Conservation (phyloP, 805 yeast genomes). For the Starmerella stellata region DNA sequence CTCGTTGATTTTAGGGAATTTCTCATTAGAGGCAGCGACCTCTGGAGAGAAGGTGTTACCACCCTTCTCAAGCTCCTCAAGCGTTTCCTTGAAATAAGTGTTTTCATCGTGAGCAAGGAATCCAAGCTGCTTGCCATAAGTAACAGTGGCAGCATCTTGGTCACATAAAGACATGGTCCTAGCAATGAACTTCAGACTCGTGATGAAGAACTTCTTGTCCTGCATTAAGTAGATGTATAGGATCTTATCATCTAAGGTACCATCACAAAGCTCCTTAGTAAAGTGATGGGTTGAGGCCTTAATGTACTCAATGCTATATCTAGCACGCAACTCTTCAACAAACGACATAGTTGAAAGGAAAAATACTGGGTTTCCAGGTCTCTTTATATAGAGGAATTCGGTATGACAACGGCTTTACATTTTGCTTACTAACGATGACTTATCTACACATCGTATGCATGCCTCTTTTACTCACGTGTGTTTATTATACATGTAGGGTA, state of each 20-base stretch:
- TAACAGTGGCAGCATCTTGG: not conserved
- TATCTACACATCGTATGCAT: not conserved
- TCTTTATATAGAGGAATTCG: not conserved
- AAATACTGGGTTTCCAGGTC: not conserved
- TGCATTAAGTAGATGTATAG: conserved; percentile 7
- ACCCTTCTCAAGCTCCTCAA: conserved; percentile 1
- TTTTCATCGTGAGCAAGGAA: conserved; percentile 6
- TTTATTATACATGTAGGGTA: no score
- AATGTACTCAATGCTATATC: not conserved
- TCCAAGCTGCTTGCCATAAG: conserved; percentile 9
- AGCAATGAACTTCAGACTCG: conserved; percentile 3
- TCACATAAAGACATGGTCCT: conserved; percentile 8
- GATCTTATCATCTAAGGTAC: conserved; percentile 4
- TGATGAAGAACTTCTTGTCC: conserved; percentile 10
- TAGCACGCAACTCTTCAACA: not conserved
- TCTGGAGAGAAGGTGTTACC: no score
- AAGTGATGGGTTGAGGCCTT: conserved; percentile 5
- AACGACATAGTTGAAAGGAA: not conserved
- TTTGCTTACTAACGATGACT: not conserved
- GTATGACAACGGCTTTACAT: no score
- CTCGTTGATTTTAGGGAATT: not conserved
- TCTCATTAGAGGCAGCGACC: not conserved
- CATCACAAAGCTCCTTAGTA: conserved; percentile 7
- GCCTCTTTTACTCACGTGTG: no score
- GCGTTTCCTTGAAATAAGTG: conserved; percentile 7